Evolutionary conservation across 106 monocot species (phyloP), one percentile per base, ranked within the genome.

Genomic region (Allium sativum): DNA sequence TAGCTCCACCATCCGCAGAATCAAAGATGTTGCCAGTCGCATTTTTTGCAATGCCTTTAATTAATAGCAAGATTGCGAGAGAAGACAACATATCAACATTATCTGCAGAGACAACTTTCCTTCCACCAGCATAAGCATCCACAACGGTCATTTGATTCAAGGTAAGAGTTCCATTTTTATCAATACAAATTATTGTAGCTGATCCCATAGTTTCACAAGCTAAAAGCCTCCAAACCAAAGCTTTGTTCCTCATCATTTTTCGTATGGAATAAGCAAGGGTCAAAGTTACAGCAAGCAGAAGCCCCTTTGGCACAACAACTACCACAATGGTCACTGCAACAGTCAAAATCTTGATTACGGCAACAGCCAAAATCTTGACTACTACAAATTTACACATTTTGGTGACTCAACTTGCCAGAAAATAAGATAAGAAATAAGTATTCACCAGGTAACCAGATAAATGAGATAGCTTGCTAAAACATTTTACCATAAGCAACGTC

Each of bases 161-260:
- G 40, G 93, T 94, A 21, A 94, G 68, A 62, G 93, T 94, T 52
- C 93, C 93, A 50, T 89, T 94, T 71, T 94, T 94, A 45, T 94
- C 93, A 68, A 89, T 94, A 58, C 93, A 94, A 44, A 94, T 94
- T 52, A 89, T 94, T 52, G 93, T 94, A 52, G 93, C 93, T 16
- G 93, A 94, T 45, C 93, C 93, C 93, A 94, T 94, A 58, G 93
- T 94, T 82, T 94, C 93, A 76, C 93, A 94, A 21, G 93, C 82
- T 74, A 89, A 94, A 76, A 94, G 85, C 53, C 93, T 77, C 20
- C 89, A 74, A 8, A 94, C 71, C 62, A 71, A 40, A 16, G 71
- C 71, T 55, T 64, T 64, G 61, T 71, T 62, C 14, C 59, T 40
- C 71, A 71, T 71, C 71, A 71, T 71, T 56, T 71, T 71, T 71